Percentiles rank a stretch among this genome's conserved stretches.
Conservation (phyloP, 495 filamentous ascomycete species). For the Aspergillus heteromorphus region DNA sequence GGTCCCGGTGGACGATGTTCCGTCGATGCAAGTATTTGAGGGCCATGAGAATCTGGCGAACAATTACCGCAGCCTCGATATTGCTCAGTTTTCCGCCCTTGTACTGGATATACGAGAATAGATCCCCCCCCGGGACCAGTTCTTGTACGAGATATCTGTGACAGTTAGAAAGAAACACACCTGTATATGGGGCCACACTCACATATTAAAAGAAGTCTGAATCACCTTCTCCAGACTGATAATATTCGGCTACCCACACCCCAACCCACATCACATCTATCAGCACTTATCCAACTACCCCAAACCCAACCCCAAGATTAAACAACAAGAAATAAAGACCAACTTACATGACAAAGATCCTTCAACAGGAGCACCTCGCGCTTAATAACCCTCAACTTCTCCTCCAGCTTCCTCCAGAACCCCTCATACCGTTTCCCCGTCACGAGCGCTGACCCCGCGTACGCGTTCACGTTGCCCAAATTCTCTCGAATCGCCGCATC, state of each 20-base stretch:
- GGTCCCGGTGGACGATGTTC: constrained; percentile 57
- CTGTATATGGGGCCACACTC: constrained; percentile 16
- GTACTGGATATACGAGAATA: constrained; percentile 55
- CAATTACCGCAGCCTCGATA: constrained; percentile 49
- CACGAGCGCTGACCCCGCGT: neutral
- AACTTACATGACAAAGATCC: constrained; percentile 54
- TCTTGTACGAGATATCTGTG: constrained; percentile 62
- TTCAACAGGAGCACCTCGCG: constrained; percentile 54
- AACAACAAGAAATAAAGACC: too few relatives aligned
- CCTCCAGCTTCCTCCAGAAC: constrained; percentile 3
- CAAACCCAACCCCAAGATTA: neutral
- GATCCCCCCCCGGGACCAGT: constrained; percentile 59
- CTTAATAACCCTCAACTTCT: constrained; percentile 15
- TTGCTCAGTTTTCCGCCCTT: constrained; percentile 43
- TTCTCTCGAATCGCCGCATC: constrained; percentile 2
- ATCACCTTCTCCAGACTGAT: constrained; percentile 52
- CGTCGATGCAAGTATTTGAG: constrained; percentile 54
- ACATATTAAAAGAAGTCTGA: constrained; percentile 45
- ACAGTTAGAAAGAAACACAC: neutral
- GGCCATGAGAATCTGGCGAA: constrained; percentile 55
- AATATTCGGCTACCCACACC: constrained; percentile 53
- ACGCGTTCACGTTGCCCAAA: neutral
- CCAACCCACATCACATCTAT: too few relatives aligned
- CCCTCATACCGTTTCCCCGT: constrained; percentile 2
- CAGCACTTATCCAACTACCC: neutral